phyloP scores from a whole-genome alignment of 139 green algal species.

The Volvox reticuliferus region DNA sequence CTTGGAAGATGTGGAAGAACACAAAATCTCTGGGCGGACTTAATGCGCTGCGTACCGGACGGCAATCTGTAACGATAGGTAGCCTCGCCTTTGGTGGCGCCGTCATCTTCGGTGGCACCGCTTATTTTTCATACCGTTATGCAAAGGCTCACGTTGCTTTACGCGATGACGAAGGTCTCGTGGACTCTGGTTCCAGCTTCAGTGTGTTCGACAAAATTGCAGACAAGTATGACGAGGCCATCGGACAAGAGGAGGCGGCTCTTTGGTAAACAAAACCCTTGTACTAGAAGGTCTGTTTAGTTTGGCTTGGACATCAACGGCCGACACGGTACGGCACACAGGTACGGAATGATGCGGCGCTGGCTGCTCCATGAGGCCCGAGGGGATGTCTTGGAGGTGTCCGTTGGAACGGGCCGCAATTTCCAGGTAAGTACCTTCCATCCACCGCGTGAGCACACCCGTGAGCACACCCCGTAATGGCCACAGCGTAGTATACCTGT shows the following conservation, averaged over 20 bases:
- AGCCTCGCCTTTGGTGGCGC: not conserved
- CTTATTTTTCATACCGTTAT: conserved; percentile 26
- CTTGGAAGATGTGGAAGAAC: not conserved
- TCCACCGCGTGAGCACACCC: too few relatives aligned
- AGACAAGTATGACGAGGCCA: conserved; percentile 36
- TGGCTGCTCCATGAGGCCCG: conserved; percentile 24
- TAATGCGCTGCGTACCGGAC: not conserved
- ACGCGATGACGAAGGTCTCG: not conserved
- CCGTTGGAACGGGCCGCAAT: conserved; percentile 43
- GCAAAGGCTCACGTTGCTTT: not conserved
- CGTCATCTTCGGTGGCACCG: not conserved
- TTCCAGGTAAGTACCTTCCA: conserved; percentile 8
- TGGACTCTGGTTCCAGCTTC: not conserved
- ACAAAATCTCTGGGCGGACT: not conserved
- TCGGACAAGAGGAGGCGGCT: conserved; percentile 44
- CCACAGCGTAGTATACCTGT: too few relatives aligned
- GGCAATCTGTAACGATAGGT: not conserved
- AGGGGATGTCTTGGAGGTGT: conserved; percentile 43
- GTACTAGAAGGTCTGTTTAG: too few relatives aligned
- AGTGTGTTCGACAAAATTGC: conserved; percentile 36
- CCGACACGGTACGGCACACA: not conserved
- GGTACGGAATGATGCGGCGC: conserved; percentile 40
- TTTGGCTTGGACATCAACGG: too few relatives aligned
- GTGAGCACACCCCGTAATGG: too few relatives aligned
- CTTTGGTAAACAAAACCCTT: conserved; percentile 12